Evolutionary conservation across 1,284 basidiomycete species (phyloP), one percentile per base, ranked within the genome.

Genomic region (Puccinia polysora): DNA sequence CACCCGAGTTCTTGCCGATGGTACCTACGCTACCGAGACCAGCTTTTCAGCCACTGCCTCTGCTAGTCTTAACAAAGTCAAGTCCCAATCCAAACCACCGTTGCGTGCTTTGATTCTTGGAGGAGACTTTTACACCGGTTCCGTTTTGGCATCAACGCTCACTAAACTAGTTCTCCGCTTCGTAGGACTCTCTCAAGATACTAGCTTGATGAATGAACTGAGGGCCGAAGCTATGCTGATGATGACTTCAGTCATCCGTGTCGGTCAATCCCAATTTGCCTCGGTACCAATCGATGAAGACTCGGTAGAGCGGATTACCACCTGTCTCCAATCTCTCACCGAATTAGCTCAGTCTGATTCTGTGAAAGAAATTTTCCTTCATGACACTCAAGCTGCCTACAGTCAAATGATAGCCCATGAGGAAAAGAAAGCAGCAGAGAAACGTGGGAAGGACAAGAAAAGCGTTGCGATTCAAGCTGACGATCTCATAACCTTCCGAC

Each of bases 21-120:
- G 96, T 15, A 98, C 95, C 2, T 98, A 98, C 79, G 95, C 94
- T 0, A 97, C 94, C 3, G 96, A 98, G 82, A 91, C 91, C 0
- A 91, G 91, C 12, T 97, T 89, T 81, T 84, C 84, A 14, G 87
- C 87, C 30, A 87, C 87, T 60, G 84, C 86, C 25, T 83, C 85
- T 52, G 88, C 87, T 7, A 84, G 85, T 62, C 81, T 90, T 65
- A 90, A 94, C 75, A 87, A 88, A 47, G 88, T 90, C 75, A 92
- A 92, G 80, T 85, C 88, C 34, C 89, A 91, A 32, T 82, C 87
- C 25, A 97, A 97, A 81, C 95, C 95, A 1, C 93, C 94, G 36
- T 82, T 98, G 64, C 84, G 96, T 32, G 89, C 91, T 3, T 82
- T 98, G 52, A 87, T 99, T 65, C 84, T 99, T 53, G 89, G 90